Percentiles rank a stretch among this genome's conserved stretches.
Evolutionary conservation across 164 flowering plant genomes (phyloP).

Genomic region (Dillenia turbinata): DNA sequence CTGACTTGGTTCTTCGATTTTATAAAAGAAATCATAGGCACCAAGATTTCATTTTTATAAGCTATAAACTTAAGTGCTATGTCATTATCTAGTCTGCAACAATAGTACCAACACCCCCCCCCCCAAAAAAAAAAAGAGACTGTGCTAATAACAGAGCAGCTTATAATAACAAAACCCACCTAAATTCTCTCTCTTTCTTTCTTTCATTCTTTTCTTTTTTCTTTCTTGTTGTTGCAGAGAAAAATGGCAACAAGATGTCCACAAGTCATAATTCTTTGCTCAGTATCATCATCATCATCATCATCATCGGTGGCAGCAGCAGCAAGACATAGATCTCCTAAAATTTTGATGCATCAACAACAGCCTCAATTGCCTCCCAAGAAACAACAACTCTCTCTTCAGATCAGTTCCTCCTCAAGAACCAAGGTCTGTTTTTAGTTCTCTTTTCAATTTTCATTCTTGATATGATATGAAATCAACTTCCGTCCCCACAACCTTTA

Average conservation of each 20-base stretch:
- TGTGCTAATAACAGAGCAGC: background rate
- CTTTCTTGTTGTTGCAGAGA: background rate
- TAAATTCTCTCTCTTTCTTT: conserved; percentile 1
- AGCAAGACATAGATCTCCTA: conserved; percentile 11
- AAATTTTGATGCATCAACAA: conserved; percentile 10
- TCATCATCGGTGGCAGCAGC: conserved; percentile 14
- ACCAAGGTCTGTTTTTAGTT: conserved; percentile 30
- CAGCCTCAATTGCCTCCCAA: conserved; percentile 18
- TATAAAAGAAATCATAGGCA: no score
- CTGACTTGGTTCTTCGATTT: no score
- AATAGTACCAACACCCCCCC: no score
- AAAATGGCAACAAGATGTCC: conserved; percentile 34
- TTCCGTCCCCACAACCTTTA: background rate
- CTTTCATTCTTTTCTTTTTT: conserved; percentile 4
- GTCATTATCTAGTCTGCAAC: no score
- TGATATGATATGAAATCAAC: background rate
- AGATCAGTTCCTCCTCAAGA: conserved; percentile 35
- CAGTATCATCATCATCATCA: no score
- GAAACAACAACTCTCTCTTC: conserved; percentile 15
- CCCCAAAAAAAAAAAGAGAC: no score
- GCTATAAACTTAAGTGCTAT: no score
- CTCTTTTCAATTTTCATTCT: background rate
- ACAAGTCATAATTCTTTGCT: background rate
- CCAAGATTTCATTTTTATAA: no score
- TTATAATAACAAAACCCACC: conserved; percentile 7